phyloP scores from a whole-genome alignment of 345 rosid species.

The Citrus reticulata region DNA sequence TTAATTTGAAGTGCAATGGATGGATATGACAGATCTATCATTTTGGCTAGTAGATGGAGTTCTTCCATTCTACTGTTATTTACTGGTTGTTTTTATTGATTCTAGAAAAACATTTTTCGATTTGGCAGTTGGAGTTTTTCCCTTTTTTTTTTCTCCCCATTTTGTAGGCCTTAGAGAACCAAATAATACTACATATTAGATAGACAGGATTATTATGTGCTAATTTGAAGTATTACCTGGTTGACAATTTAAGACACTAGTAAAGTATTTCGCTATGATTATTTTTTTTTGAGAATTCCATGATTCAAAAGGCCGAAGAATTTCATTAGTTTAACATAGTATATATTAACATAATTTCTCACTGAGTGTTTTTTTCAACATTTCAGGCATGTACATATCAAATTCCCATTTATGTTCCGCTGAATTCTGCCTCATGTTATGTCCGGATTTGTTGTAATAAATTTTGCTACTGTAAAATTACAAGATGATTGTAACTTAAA shows the following conservation, averaged over 20 bases:
- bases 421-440: background rate
- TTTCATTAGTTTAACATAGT: background rate
- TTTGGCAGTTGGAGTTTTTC: background rate
- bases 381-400: background rate
- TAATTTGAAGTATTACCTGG: background rate
- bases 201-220: background rate
- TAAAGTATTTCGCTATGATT: background rate
- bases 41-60: background rate
- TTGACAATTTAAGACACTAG: background rate
- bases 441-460: background rate
- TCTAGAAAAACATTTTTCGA: background rate
- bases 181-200: background rate
- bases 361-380: background rate
- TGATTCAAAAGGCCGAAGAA: background rate
- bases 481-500: background rate
- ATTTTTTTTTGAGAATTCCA: background rate
- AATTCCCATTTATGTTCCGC: background rate
- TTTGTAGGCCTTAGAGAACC: background rate
- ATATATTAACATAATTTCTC: background rate
- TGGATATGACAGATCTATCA: background rate
- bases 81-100: background rate
- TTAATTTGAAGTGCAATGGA: background rate
- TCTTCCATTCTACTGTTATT: background rate
- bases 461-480: constrained; percentile 1
- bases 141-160: background rate